Percentiles rank a stretch among this genome's conserved stretches.
Evolutionary conservation across 2,329 filamentous ascomycete genomes (phyloP).

Genomic region (Fusarium sublunatum): DNA sequence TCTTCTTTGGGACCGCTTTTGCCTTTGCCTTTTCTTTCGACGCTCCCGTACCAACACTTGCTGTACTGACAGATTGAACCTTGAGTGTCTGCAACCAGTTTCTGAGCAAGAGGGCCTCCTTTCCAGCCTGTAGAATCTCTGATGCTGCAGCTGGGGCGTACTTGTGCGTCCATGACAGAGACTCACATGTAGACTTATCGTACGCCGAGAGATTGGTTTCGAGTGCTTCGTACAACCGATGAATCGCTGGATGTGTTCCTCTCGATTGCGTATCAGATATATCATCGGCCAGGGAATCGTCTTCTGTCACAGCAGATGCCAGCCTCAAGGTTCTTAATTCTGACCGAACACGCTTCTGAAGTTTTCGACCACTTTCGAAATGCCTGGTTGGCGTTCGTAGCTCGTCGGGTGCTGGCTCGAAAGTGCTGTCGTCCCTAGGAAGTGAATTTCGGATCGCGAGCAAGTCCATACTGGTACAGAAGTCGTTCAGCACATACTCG

Average conservation of each 20-base stretch:
- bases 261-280: constrained; percentile 36
- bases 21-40: constrained; percentile 47
- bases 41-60: constrained; percentile 52
- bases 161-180: constrained; percentile 80
- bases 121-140: constrained; percentile 80
- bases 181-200: constrained; percentile 81
- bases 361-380: constrained; percentile 67
- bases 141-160: constrained; percentile 77
- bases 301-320: constrained; percentile 11
- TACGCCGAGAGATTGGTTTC: constrained; percentile 77
- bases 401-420: constrained; percentile 58
- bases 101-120: constrained; percentile 76
- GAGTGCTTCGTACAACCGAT: constrained; percentile 69
- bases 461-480: constrained; percentile 46
- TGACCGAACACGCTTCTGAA: constrained; percentile 61
- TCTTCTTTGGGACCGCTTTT: constrained; percentile 62
- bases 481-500: constrained; percentile 57
- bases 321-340: constrained; percentile 55
- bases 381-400: constrained; percentile 66
- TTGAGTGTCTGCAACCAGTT: constrained; percentile 84
- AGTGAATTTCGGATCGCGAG: constrained; percentile 45
- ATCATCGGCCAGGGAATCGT: constrained; percentile 53
- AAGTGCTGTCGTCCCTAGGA: constrained; percentile 52
- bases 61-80: constrained; percentile 79
- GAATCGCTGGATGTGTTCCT: constrained; percentile 67